Evolutionary conservation across 129 eudicot species (phyloP).

Genomic region (Helianthus annuus): HanXRQr2.0-SUNRISE NC_035446.2:160961735-160962234

Average conservation of each 20-base stretch:
- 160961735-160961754: slow-evolving; percentile 42
- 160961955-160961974: slow-evolving; percentile 20
- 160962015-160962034: slow-evolving; percentile 62
- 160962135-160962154: slow-evolving; percentile 79
- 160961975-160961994: slow-evolving; percentile 17
- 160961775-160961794: slow-evolving; percentile 40
- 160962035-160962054: slow-evolving; percentile 54
- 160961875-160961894: slow-evolving; percentile 35
- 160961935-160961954: slow-evolving; percentile 40
- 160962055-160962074: slow-evolving; percentile 52
- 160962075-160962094: slow-evolving; percentile 89
- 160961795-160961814: slow-evolving; percentile 29
- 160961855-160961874: slow-evolving; percentile 55
- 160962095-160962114: slow-evolving; percentile 87
- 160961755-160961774: slow-evolving; percentile 32
- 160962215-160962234: slow-evolving; percentile 66
- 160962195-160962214: slow-evolving; percentile 67
- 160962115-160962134: slow-evolving; percentile 84
- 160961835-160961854: slow-evolving; percentile 55
- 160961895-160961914: slow-evolving; percentile 13
- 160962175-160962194: slow-evolving; percentile 80
- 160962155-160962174: slow-evolving; percentile 55
- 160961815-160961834: slow-evolving; percentile 24
- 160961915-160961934: slow-evolving; percentile 46
- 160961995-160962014: slow-evolving; percentile 61